A percentile compares a stretch with the other conserved stretches of the same genome.
Conservation (phyloP, 2,329 filamentous ascomycete genomes). For the Penicillium fuscoglaucum region DNA sequence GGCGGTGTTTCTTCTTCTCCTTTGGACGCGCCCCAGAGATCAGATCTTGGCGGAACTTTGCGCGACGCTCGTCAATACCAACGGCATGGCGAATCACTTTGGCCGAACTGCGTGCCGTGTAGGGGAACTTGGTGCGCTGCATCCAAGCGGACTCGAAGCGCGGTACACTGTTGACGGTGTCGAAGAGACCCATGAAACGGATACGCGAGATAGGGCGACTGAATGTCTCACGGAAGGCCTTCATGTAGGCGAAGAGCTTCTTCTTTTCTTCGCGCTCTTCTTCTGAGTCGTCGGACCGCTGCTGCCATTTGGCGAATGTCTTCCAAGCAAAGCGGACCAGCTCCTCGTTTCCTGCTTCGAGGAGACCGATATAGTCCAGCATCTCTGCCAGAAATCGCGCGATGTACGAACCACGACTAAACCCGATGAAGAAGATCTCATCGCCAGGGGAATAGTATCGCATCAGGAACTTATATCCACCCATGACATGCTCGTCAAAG, state of each 20-base stretch:
- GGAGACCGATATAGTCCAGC: constrained; percentile 77
- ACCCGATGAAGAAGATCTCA: constrained; percentile 71
- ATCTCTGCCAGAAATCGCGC: constrained; percentile 78
- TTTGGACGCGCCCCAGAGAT: constrained; percentile 47
- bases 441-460: constrained; percentile 63
- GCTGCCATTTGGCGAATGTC: constrained; percentile 46
- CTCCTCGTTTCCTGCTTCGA: constrained; percentile 81
- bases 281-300: constrained; percentile 31
- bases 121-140: constrained; percentile 73
- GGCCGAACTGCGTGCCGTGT: constrained; percentile 55
- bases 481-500: constrained; percentile 80
- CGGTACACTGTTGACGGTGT: constrained; percentile 79
- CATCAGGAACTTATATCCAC: constrained; percentile 78
- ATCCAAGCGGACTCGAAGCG: constrained; percentile 71
- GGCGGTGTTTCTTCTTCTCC: constrained; percentile 22
- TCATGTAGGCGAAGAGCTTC: constrained; percentile 71
- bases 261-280: constrained; percentile 34
- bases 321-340: constrained; percentile 82
- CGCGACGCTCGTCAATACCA: constrained; percentile 58
- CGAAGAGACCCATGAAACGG: constrained; percentile 75
- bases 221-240: constrained; percentile 78
- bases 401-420: constrained; percentile 71
- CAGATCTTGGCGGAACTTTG: constrained; percentile 60
- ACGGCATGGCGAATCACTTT: constrained; percentile 59
- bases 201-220: constrained; percentile 72